Base-by-base conservation (phyloP, 106 monocot genomes). In the Posidonia australis region DNA sequence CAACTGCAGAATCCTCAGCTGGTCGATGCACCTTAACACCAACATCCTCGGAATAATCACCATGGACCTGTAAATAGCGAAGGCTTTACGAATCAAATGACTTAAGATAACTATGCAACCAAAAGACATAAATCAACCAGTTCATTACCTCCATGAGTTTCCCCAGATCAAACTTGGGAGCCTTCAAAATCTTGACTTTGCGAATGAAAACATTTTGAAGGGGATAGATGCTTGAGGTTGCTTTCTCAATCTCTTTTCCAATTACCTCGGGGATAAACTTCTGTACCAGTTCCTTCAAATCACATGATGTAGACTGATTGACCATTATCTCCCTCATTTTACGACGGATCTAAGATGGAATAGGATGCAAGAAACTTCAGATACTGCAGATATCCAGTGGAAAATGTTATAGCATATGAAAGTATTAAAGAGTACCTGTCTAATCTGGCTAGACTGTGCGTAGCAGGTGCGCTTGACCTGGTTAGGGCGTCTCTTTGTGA, bases 161-260 rank as follows among this genome's bases (percentile, higher is more conserved):
- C 13, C 74, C 67, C 27, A 74, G 49, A 58, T 74, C 74, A 51
- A 74, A 74, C 27, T 74, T 74, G 14, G 74, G 74, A 26, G 74
- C 74, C 74, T 74, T 74, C 67, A 74, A 54, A n/a, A 74, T 74
- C 60, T 74, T 74, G 17, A 74, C 74, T 25, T 74, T 74, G 32
- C 74, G 67, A 25, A 74, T 74, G 24, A 74, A 74, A 26, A 74
- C 74, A 51, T 74, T 74, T 30, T 74, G 74, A 17, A 74, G 67
- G 7, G 74, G 74, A 42, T 67, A 74, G 4, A 74, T 74, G 62
- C 74, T 67, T 5, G 74, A 74, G 0, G 74, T 74, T 10, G 67
- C 74, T 30, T 74, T 74, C 60, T 74, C 74, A 28, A 74, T 74
- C 36, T 74, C 74, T 31, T 74, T 74, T 43, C 73, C 73, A 46